Evolutionary conservation across 2,329 filamentous ascomycete genomes (phyloP).

Genomic region (Exophiala bonariae): DNA sequence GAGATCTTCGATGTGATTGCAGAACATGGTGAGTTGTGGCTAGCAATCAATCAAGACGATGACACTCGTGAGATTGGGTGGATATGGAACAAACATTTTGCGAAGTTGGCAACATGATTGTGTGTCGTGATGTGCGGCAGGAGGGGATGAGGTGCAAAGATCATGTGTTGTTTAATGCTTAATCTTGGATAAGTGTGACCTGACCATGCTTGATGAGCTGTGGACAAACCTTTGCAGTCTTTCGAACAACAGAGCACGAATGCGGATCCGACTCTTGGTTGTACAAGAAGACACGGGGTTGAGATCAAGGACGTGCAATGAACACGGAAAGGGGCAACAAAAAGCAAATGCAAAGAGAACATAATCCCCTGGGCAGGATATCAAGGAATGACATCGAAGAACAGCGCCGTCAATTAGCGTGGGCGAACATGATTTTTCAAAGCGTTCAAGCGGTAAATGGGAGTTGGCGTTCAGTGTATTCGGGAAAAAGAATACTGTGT

Average conservation of each 20-base stretch:
- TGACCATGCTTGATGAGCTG: no score
- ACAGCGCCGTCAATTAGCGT: background rate
- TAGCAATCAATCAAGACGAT: slow-evolving; percentile 97
- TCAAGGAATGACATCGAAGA: background rate
- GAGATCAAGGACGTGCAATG: no score
- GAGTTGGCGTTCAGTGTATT: slow-evolving; percentile 5
- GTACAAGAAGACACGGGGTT: no score
- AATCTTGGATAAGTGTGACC: slow-evolving; percentile 3
- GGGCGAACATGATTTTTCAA: slow-evolving; percentile 4
- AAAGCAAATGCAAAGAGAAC: no score
- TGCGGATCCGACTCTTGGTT: no score
- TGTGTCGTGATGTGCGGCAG: background rate
- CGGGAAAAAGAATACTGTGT: slow-evolving; percentile 4
- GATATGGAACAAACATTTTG: slow-evolving; percentile 99
- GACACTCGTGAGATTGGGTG: slow-evolving; percentile 76
- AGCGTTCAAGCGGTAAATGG: slow-evolving; percentile 16
- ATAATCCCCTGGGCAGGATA: no score
- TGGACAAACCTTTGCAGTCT: no score
- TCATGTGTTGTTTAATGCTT: no score
- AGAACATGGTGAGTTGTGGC: slow-evolving; percentile 96
- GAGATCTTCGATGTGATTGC: slow-evolving; percentile 94
- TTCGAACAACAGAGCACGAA: no score
- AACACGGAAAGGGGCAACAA: no score
- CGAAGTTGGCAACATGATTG: slow-evolving; percentile 46
- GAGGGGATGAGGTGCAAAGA: no score